Base-by-base conservation (phyloP, 2,329 filamentous ascomycete species). In the Colletotrichum lindemuthianum region DNA sequence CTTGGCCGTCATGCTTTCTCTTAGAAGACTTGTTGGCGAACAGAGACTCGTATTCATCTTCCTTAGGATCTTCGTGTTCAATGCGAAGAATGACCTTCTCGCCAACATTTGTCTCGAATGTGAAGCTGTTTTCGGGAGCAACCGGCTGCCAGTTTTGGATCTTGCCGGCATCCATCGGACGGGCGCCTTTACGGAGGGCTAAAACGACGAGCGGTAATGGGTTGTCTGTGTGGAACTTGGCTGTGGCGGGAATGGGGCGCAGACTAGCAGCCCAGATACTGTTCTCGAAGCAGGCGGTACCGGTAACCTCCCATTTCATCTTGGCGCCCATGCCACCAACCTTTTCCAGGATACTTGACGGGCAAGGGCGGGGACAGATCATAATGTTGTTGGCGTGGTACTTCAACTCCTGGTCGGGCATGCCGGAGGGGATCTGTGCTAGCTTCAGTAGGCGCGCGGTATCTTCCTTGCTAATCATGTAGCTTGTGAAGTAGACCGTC, bases 401-500 rank as follows among this genome's bases (percentile, higher is more conserved):
- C 68, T 92, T 93, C 68, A 97, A 81, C 55, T 96, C 92, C 56
- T 86, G 84, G 54, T 91, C 88, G 34, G 88, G 82, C 58, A 88
- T 79, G 63, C 85, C 84, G 4, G 81, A 72, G 4, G 90, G 90
- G 16, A 92, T 80, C 55, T 88, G 77, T 36, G 89, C 88, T n/a
- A 97, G 83, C 6, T 86, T 84, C 60, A 92, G 85, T 41, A 98
- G 82, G 59, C 86, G 88, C 72, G 91, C 86, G 2, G 90, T 90
- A 75, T 96, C 92, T 33, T 86, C 82, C 51, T 88, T 82, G 44
- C 84, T 84, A 69, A 99, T 90, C 77, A 97, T 87, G 77, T 99
- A 98, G 53, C 92, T 93, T 2, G 96, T 97, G 78, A 95, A 97
- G 77, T 93, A 93, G 53, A 97, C 90, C 2, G 89, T 92, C 74